Conservation (phyloP, 148 eudicot species). For the Agrostemma githago region DNA sequence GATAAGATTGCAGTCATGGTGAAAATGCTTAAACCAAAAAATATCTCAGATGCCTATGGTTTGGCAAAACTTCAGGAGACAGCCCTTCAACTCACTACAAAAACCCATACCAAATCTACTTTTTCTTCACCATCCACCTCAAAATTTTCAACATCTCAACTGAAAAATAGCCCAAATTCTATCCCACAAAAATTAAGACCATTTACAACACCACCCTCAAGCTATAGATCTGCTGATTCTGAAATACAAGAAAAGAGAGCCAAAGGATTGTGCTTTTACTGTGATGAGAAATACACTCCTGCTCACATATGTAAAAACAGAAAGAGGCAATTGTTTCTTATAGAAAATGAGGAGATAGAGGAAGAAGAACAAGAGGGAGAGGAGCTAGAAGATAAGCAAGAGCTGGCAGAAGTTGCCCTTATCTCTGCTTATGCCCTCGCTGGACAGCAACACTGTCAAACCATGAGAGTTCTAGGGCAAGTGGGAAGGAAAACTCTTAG, state of each 20-base stretch:
- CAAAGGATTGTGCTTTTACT: background rate
- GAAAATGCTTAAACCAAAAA: too few relatives aligned
- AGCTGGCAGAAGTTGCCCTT: background rate
- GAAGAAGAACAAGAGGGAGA: background rate
- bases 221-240: background rate
- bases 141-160: too few relatives aligned
- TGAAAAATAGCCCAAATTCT: too few relatives aligned
- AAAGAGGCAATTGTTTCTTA: background rate
- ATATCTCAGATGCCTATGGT: too few relatives aligned
- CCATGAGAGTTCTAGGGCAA: background rate
- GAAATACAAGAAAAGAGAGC: background rate
- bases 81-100: too few relatives aligned
- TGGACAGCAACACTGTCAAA: background rate
- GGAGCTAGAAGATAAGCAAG: background rate
- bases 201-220: too few relatives aligned
- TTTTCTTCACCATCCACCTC: too few relatives aligned
- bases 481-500: background rate
- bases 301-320: background rate
- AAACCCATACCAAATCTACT: too few relatives aligned
- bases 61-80: too few relatives aligned
- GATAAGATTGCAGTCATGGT: too few relatives aligned
- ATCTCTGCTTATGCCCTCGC: background rate
- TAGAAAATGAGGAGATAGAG: background rate
- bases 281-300: constrained; percentile 2
- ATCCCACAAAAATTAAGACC: too few relatives aligned